Evolutionary conservation across 768 basidiomycete species (phyloP), one percentile per base, ranked within the genome.

Genomic region (Astraeus odoratus): DNA sequence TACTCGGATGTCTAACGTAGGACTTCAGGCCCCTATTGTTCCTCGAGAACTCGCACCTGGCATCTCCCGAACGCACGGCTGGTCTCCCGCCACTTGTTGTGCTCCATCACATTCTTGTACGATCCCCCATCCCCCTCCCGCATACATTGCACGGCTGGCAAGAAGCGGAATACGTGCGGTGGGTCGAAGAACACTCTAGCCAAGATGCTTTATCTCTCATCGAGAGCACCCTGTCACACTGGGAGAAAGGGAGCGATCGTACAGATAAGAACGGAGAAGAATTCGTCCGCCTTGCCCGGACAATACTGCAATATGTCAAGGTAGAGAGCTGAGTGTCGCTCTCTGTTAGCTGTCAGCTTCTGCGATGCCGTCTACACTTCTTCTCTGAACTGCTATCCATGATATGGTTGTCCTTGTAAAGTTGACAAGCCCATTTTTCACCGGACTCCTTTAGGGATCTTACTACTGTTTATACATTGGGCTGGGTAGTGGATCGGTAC

Each of bases 111-210:
- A 85, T 96, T 54, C 73, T 96, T 26, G 93, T 98, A 20, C 82
- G 90, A 8, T 90, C 90, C 2, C 83, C 87, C 1, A 73, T 90
- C 43, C 78, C 86, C 5, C 73, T 98, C 30, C 95, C 96, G 8
- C 91, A 99, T 60, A 75, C 77, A 39, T 63, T 92, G 44, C 92
- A 97, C 57, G 85, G 86, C 0, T 98, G 96, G 95, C 85, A 88
- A 46, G 92, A 97, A 59, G 76, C 85, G 3, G 96, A 98, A 68
- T 99, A 99, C 63, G 88, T 96, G 39, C 79, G 89, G 35, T 99
- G 94, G 93, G 74, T 98, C 10, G 86, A 90, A 48, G 94, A 96
- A 59, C 96, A 97, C 57, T 71, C 80, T 2, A 80, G 83, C 48
- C 76, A 74, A 48, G 95, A 97, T 59, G 77, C 85, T 7, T 78